Conservation (phyloP, 352 stramenopile genomes). For the Globisporangium carolinianum region DNA sequence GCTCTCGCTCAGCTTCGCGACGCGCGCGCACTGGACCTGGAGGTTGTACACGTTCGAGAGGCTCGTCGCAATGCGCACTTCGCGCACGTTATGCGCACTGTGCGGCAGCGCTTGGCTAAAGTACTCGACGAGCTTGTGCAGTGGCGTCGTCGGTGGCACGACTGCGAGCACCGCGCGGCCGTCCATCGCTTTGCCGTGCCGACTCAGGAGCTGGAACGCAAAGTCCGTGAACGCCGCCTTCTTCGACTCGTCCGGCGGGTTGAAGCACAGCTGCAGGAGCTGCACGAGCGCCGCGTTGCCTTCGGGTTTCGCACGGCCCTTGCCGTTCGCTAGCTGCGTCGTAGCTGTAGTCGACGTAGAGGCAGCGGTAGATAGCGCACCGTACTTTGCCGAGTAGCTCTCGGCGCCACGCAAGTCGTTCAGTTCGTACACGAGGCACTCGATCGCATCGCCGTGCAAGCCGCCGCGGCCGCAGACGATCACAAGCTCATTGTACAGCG, state of each 20-base stretch:
- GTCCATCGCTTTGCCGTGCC: constrained; percentile 75
- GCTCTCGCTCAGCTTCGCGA: constrained; percentile 68
- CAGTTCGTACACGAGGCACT: constrained; percentile 65
- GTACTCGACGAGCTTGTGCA: constrained; percentile 81
- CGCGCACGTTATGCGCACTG: constrained; percentile 76
- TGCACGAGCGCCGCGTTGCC: constrained; percentile 69
- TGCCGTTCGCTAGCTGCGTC: constrained; percentile 7
- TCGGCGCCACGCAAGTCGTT: constrained; percentile 79
- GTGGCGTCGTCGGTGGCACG: constrained; percentile 57
- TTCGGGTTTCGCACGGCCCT: constrained; percentile 38
- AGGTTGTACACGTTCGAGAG: constrained; percentile 88
- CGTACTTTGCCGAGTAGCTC: constrained; percentile 81
- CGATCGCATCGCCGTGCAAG: constrained; percentile 74
- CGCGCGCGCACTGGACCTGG: constrained; percentile 81
- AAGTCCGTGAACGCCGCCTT: constrained; percentile 74
- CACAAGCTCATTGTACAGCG: constrained; percentile 80
- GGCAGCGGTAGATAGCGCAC: constrained; percentile 14
- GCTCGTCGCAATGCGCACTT: constrained; percentile 73
- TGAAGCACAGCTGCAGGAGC: constrained; percentile 78
- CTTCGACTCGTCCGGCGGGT: constrained; percentile 72
- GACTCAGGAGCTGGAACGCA: constrained; percentile 65
- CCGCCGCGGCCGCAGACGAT: constrained; percentile 77
- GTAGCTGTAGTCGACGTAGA: constrained; percentile 4
- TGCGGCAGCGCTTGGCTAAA: constrained; percentile 75
- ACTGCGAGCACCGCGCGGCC: constrained; percentile 58